phyloP scores from a whole-genome alignment of 2,329 filamentous ascomycete genomes.

The Cladosporium halotolerans region DNA sequence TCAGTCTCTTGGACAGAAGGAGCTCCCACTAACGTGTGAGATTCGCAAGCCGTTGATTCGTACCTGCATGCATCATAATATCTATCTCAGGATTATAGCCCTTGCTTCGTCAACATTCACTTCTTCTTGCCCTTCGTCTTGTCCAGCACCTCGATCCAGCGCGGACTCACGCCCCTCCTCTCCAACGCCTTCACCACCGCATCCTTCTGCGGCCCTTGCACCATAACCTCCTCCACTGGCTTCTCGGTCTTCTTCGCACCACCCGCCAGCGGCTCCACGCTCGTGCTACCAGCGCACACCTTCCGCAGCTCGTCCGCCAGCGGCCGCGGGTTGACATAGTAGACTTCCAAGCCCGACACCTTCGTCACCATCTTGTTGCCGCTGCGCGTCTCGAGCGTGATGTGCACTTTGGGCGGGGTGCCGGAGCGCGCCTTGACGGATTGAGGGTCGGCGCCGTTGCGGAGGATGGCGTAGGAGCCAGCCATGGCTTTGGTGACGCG shows the following conservation, averaged over 20 bases:
- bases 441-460: constrained; percentile 36
- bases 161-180: constrained; percentile 51
- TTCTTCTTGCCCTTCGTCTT: constrained; percentile 57
- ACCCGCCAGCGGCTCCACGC: constrained; percentile 55
- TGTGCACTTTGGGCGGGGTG: constrained; percentile 52
- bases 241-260: constrained; percentile 55
- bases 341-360: constrained; percentile 55
- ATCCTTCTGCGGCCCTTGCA: constrained; percentile 61
- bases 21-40: too few species aligned
- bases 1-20: too few species aligned
- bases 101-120: not conserved
- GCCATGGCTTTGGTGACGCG: constrained; percentile 51
- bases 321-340: constrained; percentile 53
- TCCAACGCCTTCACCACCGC: constrained; percentile 54
- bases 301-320: constrained; percentile 62
- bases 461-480: constrained; percentile 53
- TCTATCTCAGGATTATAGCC: too few species aligned
- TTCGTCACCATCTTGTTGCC: constrained; percentile 62
- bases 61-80: not conserved
- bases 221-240: constrained; percentile 60
- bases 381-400: constrained; percentile 58
- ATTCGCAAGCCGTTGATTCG: too few species aligned
- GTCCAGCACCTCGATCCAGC: constrained; percentile 60
- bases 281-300: constrained; percentile 62
- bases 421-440: constrained; percentile 57